These are phyloP conservation scores for Ophiobolus disseminans DNA, from an alignment of 2,329 filamentous ascomycete genomes.

Conservation along the genomic window DNA sequence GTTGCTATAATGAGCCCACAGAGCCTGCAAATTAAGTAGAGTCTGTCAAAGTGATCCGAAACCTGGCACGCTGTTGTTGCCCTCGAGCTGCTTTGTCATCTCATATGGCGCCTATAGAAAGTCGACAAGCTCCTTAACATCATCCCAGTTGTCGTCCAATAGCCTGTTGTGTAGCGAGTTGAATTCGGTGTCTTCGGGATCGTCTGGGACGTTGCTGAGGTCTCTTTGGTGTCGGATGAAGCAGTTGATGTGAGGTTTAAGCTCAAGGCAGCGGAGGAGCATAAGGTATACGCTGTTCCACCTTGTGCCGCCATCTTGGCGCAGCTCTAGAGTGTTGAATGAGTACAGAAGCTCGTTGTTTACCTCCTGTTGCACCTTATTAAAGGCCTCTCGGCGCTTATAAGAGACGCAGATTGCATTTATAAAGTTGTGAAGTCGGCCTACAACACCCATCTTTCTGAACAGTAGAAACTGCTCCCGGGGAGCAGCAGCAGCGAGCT, in stretches of 20 bases:
- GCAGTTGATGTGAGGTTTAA: constrained; percentile 3
- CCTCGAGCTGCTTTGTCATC: not conserved
- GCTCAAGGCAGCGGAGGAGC: constrained; percentile 12
- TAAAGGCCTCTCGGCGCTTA: constrained; percentile 5
- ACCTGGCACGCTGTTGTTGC: not conserved
- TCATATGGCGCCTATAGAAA: not conserved
- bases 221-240: constrained; percentile 1
- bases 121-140: not conserved
- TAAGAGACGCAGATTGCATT: constrained; percentile 6
- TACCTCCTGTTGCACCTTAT: not conserved
- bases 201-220: not conserved
- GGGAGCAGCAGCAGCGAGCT: constrained; percentile 3
- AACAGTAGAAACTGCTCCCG: not conserved
- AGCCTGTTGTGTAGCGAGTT: not conserved
- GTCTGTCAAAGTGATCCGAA: not conserved
- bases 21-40: not conserved
- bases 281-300: constrained; percentile 14
- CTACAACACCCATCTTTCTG: not conserved
- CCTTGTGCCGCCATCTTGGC: constrained; percentile 10
- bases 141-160: not conserved
- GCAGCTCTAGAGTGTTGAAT: constrained; percentile 5
- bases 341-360: not conserved
- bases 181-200: not conserved
- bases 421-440: constrained; percentile 12
- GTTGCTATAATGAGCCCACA: not conserved